A percentile compares a stretch with the other conserved stretches of the same genome.
Conservation (phyloP, 2,329 filamentous ascomycete genomes). For the Botrytis deweyae region DNA sequence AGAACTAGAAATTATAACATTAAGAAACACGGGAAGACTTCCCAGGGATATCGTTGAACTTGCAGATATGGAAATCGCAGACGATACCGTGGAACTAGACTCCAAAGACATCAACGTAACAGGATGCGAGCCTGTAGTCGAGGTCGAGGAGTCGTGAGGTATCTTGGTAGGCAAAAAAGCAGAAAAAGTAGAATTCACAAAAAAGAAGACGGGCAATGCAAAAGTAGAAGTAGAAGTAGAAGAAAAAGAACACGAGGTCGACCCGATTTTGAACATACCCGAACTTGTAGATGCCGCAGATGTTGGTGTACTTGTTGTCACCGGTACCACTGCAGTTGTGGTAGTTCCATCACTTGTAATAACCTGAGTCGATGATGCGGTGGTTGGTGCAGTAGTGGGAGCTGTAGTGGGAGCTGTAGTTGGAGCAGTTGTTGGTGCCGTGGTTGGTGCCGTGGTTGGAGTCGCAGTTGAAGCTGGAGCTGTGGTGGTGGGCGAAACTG, state of each 20-base stretch:
- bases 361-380: conserved; percentile 3
- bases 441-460: not conserved
- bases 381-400: not conserved
- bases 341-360: conserved; percentile 10
- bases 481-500: not conserved
- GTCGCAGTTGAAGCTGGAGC: not conserved
- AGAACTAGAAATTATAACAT: conserved; percentile 20
- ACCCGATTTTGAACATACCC: conserved; percentile 29
- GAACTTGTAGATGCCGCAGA: conserved; percentile 22
- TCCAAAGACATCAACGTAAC: not conserved
- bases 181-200: conserved; percentile 16
- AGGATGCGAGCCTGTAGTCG: not conserved
- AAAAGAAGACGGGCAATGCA: not conserved
- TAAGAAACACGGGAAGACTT: not conserved
- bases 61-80: conserved; percentile 13
- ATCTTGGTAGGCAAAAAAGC: conserved; percentile 3
- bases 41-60: conserved; percentile 16
- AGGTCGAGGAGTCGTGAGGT: conserved; percentile 20
- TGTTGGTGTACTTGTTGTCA: conserved; percentile 19
- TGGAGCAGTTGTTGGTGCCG: not conserved
- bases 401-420: too few species aligned
- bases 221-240: conserved; percentile 16
- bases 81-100: conserved; percentile 8
- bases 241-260: conserved; percentile 27
- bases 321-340: not conserved